Percentiles rank a stretch among this genome's conserved stretches.
phyloP scores from a whole-genome alignment of 257 asterid genomes.

The Orobanche coerulescens region DNA sequence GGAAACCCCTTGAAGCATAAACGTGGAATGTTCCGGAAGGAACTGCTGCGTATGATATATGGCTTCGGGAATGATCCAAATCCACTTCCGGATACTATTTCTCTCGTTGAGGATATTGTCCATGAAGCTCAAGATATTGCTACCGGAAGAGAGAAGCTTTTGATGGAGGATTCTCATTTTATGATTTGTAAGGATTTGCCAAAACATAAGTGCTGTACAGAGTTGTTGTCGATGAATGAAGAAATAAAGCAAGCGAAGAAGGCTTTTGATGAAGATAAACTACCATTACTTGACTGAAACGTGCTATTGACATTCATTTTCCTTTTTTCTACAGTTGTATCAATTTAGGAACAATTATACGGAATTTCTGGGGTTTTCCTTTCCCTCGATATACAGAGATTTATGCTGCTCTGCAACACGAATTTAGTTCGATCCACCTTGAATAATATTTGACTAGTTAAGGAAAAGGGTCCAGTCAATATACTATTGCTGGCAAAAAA shows the following conservation, averaged over 20 bases:
- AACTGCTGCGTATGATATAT: constrained; percentile 91
- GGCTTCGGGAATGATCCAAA: constrained; percentile 87
- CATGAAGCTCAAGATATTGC: constrained; percentile 87
- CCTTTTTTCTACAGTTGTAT: too few relatives aligned
- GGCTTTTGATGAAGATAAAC: constrained; percentile 82
- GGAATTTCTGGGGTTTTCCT: too few relatives aligned
- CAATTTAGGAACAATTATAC: too few relatives aligned
- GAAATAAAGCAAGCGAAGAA: constrained; percentile 90
- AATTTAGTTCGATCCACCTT: not conserved
- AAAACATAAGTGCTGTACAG: constrained; percentile 69
- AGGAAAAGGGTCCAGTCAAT: too few relatives aligned
- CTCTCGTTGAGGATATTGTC: constrained; percentile 86
- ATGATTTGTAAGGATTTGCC: constrained; percentile 78
- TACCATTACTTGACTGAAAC: constrained; percentile 50
- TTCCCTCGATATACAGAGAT: not conserved
- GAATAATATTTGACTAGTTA: not conserved
- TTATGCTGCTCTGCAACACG: not conserved
- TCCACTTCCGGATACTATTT: constrained; percentile 86
- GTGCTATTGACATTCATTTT: not conserved
- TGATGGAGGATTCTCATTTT: constrained; percentile 80
- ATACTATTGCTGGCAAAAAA: too few relatives aligned
- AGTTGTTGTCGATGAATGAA: constrained; percentile 78
- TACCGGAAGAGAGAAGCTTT: constrained; percentile 74
- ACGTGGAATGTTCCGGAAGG: constrained; percentile 94
- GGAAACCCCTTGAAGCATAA: constrained; percentile 73